Evolutionary conservation across 306 rosid species (phyloP).

Genomic region (Trifolium subterraneum): DNA sequence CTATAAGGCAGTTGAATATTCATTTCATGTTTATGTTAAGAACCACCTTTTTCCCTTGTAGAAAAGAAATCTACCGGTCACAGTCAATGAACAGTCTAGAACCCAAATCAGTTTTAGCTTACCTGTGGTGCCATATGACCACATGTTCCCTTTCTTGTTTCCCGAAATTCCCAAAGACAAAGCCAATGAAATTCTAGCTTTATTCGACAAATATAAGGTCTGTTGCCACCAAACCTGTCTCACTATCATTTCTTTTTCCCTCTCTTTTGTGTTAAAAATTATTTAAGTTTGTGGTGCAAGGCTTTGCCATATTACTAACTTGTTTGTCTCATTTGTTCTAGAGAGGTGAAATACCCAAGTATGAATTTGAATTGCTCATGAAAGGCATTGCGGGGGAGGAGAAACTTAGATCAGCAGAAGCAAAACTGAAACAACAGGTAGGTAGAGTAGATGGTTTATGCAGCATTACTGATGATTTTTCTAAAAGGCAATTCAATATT

Average conservation of each 20-base stretch:
- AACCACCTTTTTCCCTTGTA: too few species aligned
- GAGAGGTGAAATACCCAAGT: background rate
- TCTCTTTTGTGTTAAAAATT: too few species aligned
- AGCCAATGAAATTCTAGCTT: background rate
- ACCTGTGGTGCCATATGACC: background rate
- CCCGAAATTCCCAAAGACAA: background rate
- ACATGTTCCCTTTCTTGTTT: background rate
- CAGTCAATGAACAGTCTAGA: too few species aligned
- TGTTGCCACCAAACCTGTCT: background rate
- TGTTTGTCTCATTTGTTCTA: background rate
- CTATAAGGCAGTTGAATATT: conserved; percentile 12
- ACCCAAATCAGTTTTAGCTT: too few species aligned
- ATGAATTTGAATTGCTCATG: background rate
- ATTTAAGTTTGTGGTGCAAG: background rate
- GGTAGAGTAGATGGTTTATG: background rate
- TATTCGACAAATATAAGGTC: background rate
- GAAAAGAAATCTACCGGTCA: too few species aligned
- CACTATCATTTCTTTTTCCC: background rate
- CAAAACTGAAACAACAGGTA: background rate
- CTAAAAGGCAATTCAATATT: background rate
- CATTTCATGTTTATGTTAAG: too few species aligned
- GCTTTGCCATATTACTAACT: background rate
- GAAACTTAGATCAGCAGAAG: background rate
- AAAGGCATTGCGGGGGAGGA: background rate
- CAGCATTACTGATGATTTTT: background rate